Base-by-base conservation (phyloP, 768 basidiomycete genomes). In the Termitomyces sp. region DNA sequence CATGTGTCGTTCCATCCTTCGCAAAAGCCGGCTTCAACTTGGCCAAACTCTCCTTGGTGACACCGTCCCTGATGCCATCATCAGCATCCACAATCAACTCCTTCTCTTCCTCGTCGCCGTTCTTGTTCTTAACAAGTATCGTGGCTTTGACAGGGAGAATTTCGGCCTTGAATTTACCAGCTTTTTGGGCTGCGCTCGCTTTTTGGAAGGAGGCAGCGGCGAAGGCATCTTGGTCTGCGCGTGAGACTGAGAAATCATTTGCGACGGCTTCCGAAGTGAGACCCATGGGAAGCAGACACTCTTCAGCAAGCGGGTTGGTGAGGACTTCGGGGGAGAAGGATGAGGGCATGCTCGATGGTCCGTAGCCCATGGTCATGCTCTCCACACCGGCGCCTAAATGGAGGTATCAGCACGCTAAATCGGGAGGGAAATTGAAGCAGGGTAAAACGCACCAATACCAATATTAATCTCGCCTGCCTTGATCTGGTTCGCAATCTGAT, bases 231-330 rank as follows among this genome's bases (percentile, higher is more conserved):
- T 95, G 93, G 20, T 71, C 74, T 50, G 79, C 77, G 55, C 95
- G 88, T 32, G 87, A 77, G 70, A 96, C 84, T 61, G 78, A 77
- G 71, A 82, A 95, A 57, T 92, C 85, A 53, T 78, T 70, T 12
- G 94, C 91, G 63, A 95, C 93, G 70, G 95, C 94, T 77, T 96
- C 95, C 16, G 90, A 93, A 23, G 95, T 95, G 76, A 95, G 87
- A 41, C 95, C 95, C 92, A 89, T 46, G 23, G 44, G 44, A 13
- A 46, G 44, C 2, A 46, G 79, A 69, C 92, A 94, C 74, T 95
- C 93, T 59, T 82, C 83, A 2, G 93, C 84, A 64, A 89, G 86
- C 9, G 84, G 75, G 73, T 81, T 85, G 41, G 77, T 66, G 61
- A 91, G 79, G 49, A 95, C 78, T 50, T 80, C 78, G 20, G 89